A percentile compares a stretch with the other conserved stretches of the same genome.
phyloP scores from a whole-genome alignment of 139 green algal genomes.

The Haematococcus lacustris region DNA sequence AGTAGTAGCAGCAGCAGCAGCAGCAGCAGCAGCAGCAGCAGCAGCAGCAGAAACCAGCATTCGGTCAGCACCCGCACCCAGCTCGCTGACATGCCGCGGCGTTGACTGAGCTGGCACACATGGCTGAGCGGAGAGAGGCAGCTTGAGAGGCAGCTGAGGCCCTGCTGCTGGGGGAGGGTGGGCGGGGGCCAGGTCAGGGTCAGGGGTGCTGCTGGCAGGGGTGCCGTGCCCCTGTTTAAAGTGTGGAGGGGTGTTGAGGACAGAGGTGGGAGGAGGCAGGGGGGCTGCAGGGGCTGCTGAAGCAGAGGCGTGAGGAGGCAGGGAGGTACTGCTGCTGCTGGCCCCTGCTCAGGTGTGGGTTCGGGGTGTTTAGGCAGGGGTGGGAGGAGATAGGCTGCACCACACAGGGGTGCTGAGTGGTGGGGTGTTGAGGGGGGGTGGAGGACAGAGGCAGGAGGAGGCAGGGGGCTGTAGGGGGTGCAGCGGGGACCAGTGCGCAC shows the following conservation, averaged over 20 bases:
- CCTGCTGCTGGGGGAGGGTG: too few relatives aligned
- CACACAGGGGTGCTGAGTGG: neutral
- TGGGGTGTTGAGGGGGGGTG: neutral
- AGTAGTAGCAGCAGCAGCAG: too few relatives aligned
- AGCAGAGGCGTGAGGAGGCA: neutral
- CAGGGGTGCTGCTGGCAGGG: too few relatives aligned
- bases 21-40: too few relatives aligned
- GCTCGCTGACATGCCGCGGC: too few relatives aligned
- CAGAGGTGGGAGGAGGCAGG: neutral
- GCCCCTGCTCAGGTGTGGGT: neutral
- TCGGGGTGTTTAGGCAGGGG: neutral
- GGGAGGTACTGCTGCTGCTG: neutral
- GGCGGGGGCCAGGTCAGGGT: too few relatives aligned
- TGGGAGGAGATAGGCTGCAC: neutral
- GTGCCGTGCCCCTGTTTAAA: too few relatives aligned
- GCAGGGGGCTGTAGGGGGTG: neutral
- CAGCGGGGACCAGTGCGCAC: constrained; percentile 1
- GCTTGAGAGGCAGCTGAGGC: too few relatives aligned
- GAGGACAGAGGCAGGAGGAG: neutral
- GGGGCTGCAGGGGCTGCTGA: neutral
- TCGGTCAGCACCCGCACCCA: too few relatives aligned
- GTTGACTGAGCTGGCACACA: too few relatives aligned
- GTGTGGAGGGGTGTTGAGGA: neutral
- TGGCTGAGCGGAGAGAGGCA: too few relatives aligned
- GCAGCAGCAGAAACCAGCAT: too few relatives aligned